Evolutionary conservation across 495 filamentous ascomycete species (phyloP).

Genomic region (Aspergillus carlsbadensis): DNA sequence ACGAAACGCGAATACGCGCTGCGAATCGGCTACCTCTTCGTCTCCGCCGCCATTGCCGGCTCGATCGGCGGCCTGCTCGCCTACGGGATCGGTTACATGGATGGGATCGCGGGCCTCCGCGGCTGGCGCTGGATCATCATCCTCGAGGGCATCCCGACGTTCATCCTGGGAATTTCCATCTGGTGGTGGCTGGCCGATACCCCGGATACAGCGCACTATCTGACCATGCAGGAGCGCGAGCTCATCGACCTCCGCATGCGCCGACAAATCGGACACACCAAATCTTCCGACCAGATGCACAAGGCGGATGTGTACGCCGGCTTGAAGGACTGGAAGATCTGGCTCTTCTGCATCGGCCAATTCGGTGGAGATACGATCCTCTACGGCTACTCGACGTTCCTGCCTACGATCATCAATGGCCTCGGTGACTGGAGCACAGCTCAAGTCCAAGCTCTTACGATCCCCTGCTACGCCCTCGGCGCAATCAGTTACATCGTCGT

Average conservation of each 20-base stretch:
- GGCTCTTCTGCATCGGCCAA: constrained; percentile 42
- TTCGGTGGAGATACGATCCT: constrained; percentile 56
- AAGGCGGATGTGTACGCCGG: constrained; percentile 51
- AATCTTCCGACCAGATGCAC: constrained; percentile 41
- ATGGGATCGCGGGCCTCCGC: constrained; percentile 32
- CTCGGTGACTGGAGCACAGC: constrained; percentile 52
- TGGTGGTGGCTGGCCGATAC: constrained; percentile 58
- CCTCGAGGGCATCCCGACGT: constrained; percentile 54
- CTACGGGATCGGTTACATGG: constrained; percentile 46
- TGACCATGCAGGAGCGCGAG: constrained; percentile 49
- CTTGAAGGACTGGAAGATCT: constrained; percentile 38
- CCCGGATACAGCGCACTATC: constrained; percentile 51
- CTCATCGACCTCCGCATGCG: constrained; percentile 36
- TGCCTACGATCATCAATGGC: constrained; percentile 54
- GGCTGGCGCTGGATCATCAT: constrained; percentile 48
- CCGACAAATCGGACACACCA: constrained; percentile 14
- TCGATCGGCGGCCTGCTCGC: constrained; percentile 47
- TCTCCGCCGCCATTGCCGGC: constrained; percentile 43
- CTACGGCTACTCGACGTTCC: constrained; percentile 60
- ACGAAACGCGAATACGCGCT: constrained; percentile 46
- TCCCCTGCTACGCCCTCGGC: constrained; percentile 44
- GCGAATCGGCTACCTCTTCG: constrained; percentile 31
- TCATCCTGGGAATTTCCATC: constrained; percentile 47
- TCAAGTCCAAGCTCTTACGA: constrained; percentile 42
- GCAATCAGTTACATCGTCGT: constrained; percentile 42